A percentile compares a stretch with the other conserved stretches of the same genome.
phyloP scores from a whole-genome alignment of 2,329 filamentous ascomycete species.

The Colletotrichum sp. region DNA sequence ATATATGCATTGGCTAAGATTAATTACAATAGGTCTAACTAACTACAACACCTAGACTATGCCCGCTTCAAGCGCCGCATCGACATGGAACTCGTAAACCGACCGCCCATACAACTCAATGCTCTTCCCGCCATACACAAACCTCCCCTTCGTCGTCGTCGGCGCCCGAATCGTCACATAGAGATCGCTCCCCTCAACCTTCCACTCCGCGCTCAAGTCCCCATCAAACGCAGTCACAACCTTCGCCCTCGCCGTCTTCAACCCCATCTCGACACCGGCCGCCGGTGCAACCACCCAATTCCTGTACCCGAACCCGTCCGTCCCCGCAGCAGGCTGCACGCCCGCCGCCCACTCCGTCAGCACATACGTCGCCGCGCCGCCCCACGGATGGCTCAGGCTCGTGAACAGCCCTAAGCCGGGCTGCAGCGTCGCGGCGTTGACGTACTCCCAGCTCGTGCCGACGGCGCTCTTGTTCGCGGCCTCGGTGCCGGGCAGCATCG shows the following conservation, averaged over 20 bases:
- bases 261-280: conserved; percentile 28
- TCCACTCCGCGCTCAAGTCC: conserved; percentile 26
- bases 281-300: conserved; percentile 32
- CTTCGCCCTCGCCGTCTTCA: conserved; percentile 28
- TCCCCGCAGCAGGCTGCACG: conserved; percentile 20
- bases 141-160: conserved; percentile 3
- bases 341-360: conserved; percentile 40
- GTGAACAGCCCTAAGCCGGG: conserved; percentile 48
- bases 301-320: conserved; percentile 26
- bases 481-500: conserved; percentile 39
- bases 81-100: conserved; percentile 13
- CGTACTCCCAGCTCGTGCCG: conserved; percentile 51
- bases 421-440: conserved; percentile 35
- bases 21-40: not conserved
- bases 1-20: not conserved
- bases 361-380: conserved; percentile 49
- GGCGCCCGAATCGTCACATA: conserved; percentile 20
- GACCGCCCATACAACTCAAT: conserved; percentile 2
- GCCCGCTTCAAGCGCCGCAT: not conserved
- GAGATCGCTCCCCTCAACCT: not conserved
- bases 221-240: conserved; percentile 30
- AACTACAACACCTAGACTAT: not conserved
- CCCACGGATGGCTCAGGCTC: conserved; percentile 48
- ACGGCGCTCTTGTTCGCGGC: conserved; percentile 30
- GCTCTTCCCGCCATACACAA: conserved; percentile 3